A percentile compares a stretch with the other conserved stretches of the same genome.
These are phyloP conservation scores for Elsinoe arachidis DNA, from an alignment of 2,329 filamentous ascomycete species.

Conservation along the genomic window DNA sequence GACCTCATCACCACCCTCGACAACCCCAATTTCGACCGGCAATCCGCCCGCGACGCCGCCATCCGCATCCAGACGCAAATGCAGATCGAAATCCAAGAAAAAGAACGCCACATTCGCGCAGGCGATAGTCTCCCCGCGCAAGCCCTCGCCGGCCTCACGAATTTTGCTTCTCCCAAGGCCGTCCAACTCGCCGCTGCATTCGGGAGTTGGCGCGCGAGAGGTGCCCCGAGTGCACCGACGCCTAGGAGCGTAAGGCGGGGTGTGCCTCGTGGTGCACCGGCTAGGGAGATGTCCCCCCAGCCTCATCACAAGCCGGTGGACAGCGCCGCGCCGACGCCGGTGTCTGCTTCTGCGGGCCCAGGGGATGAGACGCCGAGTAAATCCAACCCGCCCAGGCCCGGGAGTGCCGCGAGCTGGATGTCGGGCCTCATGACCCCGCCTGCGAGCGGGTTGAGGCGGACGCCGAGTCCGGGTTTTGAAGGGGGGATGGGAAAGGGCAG, in stretches of 20 bases:
- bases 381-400: constrained; percentile 45
- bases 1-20: constrained; percentile 80
- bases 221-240: constrained; percentile 6
- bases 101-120: constrained; percentile 71
- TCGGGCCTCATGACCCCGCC: constrained; percentile 87
- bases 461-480: constrained; percentile 35
- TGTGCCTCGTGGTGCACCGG: neutral
- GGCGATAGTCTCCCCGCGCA: constrained; percentile 41
- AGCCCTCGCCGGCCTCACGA: constrained; percentile 64
- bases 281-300: neutral
- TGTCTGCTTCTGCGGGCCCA: constrained; percentile 25
- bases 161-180: constrained; percentile 71
- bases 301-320: neutral
- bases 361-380: constrained; percentile 40
- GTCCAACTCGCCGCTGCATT: constrained; percentile 94
- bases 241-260: neutral
- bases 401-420: constrained; percentile 53
- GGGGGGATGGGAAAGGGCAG: constrained; percentile 16
- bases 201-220: constrained; percentile 66
- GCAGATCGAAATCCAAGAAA: constrained; percentile 96
- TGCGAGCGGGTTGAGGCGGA: constrained; percentile 60
- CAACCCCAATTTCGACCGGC: constrained; percentile 62
- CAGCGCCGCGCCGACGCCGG: neutral
- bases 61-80: constrained; percentile 90
- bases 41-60: constrained; percentile 76